Base-by-base conservation (phyloP, 257 asterid species). In the Mentha longifolia region DNA sequence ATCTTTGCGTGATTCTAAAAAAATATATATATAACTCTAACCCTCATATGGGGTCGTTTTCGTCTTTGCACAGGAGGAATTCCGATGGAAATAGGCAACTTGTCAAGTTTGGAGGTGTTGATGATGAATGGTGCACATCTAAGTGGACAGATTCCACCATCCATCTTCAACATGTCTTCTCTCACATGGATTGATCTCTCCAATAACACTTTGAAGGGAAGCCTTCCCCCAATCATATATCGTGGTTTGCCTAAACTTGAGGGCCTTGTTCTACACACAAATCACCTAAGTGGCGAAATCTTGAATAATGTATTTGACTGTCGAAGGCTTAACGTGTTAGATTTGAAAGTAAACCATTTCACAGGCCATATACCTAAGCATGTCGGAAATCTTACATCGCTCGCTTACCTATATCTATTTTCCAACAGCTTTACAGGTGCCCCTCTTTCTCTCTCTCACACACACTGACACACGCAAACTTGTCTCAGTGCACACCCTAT, bases 181-280 rank as follows among this genome's bases (percentile, higher is more conserved):
- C 69, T 78, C 60, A n/a, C 9, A 73, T 0, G 3, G n/a, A 11
- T 78, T 3, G 76, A 78, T 28, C 58, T 76, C 68, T 10, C 58
- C 56, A 70, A 69, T 51, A 78, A 78, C 67, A 80, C 79, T 67
- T 58, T 84, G 1, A 80, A 86, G 2, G 89, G 89, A 76, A 69
- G 76, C 76, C 52, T 85, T 31, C 81, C 85, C 0, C 13, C 19
- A 19, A 33, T 4, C 59, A 17, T 59, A 37, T 33, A 10, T 45
- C 70, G n/a, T 61, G 76, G 79, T 65, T 85, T 83, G 45, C 83
- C 83, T 14, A 70, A 52, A 62, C 82, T 87, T 15, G 78, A 80
- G 63, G 0, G 0, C 56, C 47, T 85, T 14, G 7, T 16, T 58
- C 80, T 87, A 56, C 5, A 43, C 0, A 37, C 39, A 35, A 86